Conservation (phyloP, 2,329 filamentous ascomycete species). For the Aspergillus sojae region DNA sequence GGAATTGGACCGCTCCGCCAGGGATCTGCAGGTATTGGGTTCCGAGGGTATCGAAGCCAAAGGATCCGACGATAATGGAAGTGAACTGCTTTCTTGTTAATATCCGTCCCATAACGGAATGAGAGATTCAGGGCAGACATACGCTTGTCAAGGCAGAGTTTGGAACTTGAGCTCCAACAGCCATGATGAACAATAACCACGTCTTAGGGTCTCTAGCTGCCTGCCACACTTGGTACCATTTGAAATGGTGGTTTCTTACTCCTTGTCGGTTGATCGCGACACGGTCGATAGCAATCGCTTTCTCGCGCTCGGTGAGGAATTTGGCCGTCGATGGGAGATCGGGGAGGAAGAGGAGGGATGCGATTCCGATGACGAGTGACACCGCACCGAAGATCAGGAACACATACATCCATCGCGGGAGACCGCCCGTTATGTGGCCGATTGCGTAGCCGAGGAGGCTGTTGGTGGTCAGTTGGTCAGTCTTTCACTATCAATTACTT, state of each 20-base stretch:
- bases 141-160: slow-evolving; percentile 59
- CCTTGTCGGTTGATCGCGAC: slow-evolving; percentile 56
- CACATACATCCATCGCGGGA: slow-evolving; percentile 59
- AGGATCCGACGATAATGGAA: slow-evolving; percentile 52
- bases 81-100: slow-evolving; percentile 38
- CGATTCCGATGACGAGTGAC: slow-evolving; percentile 41
- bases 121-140: neutral
- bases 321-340: slow-evolving; percentile 49
- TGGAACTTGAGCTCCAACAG: slow-evolving; percentile 57
- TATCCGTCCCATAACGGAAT: neutral
- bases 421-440: slow-evolving; percentile 58
- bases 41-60: slow-evolving; percentile 52
- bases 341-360: slow-evolving; percentile 43
- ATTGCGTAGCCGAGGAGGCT: slow-evolving; percentile 59
- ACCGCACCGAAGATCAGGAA: slow-evolving; percentile 58
- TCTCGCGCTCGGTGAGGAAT: slow-evolving; percentile 45
- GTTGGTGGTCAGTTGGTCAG: neutral
- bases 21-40: slow-evolving; percentile 64
- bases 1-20: slow-evolving; percentile 60
- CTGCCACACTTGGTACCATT: slow-evolving; percentile 51
- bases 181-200: slow-evolving; percentile 60
- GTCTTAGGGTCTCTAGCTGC: slow-evolving; percentile 59
- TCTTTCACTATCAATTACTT: neutral
- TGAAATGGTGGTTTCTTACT: slow-evolving; percentile 57
- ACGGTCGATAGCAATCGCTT: slow-evolving; percentile 55